Base-by-base conservation (phyloP, 2,329 filamentous ascomycete species). In the Graphium sp. region DNA sequence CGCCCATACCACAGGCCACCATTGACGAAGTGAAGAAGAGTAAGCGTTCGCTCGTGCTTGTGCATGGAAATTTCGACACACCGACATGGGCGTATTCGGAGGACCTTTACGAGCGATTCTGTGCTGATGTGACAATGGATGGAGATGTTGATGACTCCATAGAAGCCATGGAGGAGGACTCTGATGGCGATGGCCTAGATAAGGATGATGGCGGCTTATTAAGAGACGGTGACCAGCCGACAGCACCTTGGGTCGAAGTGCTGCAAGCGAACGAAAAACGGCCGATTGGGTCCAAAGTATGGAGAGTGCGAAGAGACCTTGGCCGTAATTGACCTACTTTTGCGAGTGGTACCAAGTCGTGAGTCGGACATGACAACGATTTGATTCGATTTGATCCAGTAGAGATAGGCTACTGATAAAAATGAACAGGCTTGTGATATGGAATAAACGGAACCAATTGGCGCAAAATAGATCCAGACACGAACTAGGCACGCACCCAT, bases 11-110 rank as follows among this genome's bases (percentile, higher is more conserved):
- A 1, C 29, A 45, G 1, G 39, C 48, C 4, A 40, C 46, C 3
- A 53, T 71, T 11, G 45, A 52, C 21, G 42, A 50, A 7, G 42
- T 59, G 12, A 51, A 44, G 23, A 41, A 48, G 6, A 45, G 47
- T 17, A 61, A 60, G 0, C 52, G 57, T 18, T 51, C 58, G 11
- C 51, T 80, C 11, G 63, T 80, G 4, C 55, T 83, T 4, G 62
- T 82, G 1, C 64, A 73, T 30, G 77, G 77, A 3, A 74, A 66
- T 37, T 68, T 79, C 31, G 77, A 82, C 40, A 52, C 66, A 2
- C 74, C 76, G 0, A 69, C 60, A 4, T 82, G 75, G 74, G 71
- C 73, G 2, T 79, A 77, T 35, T 66, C 67, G 0, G 75, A 81
- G 42, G 66, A 74, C 20, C 38, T 73, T 11, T 62, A 70, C 36